Base-by-base conservation (phyloP, 1,284 basidiomycete species). In the Polyporus tsugae region DNA sequence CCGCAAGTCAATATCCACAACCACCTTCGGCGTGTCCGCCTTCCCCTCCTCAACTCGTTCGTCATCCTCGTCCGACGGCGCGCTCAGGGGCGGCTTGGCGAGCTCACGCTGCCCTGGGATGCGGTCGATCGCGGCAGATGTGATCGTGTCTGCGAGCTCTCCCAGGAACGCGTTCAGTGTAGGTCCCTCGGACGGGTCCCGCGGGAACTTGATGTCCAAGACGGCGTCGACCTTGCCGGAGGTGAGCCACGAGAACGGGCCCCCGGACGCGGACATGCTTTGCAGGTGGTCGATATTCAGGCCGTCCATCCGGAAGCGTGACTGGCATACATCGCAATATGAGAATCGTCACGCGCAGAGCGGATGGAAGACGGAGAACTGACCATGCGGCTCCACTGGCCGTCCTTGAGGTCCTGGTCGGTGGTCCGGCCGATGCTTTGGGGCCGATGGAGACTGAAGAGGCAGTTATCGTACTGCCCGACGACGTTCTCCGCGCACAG, bases 211-310 rank as follows among this genome's bases (percentile, higher is more conserved):
- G 82, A 99, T 96, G 81, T 99, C 97, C 22, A 99, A 88, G 3
- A 99, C 98, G 3, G 96, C 94, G 76, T 99, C 97, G 39, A 98
- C 89, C 80, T 97, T 97, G 60, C 98, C 98, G 0, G 96, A 95
- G 1, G 93, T 94, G 72, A 99, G 96, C 97, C 98, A 99, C 4
- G 95, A 95, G 69, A 99, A 91, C 4, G 97, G 96, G 0, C 97
- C 96, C 71, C 91, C 92, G 69, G 90, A 88, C 5, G 91, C 92
- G 2, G 92, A 90, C 62, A 93, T 91, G 62, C 92, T 91, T 81
- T 99, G 95, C 55, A 98, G 85, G 78, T 99, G 97, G 81, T 99
- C 98, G 75, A 99, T 92, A 70, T 95, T 97, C 62, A 99, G 91
- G 25, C 98, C 97, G 78, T 99, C 97, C 67, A 99, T 96, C 15